Evolutionary conservation across 805 yeast species (phyloP), one percentile per base, ranked within the genome.

Genomic region (Suhomyces sp.): DNA sequence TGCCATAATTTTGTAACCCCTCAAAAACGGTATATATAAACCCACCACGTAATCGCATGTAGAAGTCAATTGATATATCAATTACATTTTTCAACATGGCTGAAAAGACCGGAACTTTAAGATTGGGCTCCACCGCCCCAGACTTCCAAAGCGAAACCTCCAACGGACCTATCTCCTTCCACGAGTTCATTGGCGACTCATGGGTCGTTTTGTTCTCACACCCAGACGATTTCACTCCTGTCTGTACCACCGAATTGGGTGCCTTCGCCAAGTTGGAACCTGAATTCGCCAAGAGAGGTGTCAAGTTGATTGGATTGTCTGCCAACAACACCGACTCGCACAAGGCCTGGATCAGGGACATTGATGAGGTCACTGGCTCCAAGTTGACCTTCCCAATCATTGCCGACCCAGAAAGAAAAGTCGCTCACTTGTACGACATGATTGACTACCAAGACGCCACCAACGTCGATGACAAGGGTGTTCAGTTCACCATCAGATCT

Each of bases 191-290:
- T 62, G 93, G 93, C 47, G 84, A 87, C 73, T 81, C 86, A 46
- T 91, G 97, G 97, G 85, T 86, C 47, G 85, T 91, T 49, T 78
- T 91, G 66, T 91, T 91, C 76, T 88, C 96, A 24, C 97, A 91
- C 73, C 97, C 97, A 57, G 97, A 91, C 52, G 97, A 91, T 72
- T 92, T 90, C 80, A 91, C 97, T 17, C 97, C 97, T 47, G 97
- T 91, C 52, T 91, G 97, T 74, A 92, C 97, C 66, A 91, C 97
- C 53, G 97, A 91, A 78, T 81, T 91, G 67, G 97, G 97, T 61
- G 97, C 96, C 19, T 92, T 91, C 65, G 91, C 97, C 58, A 82
- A 85, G 64, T 82, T 90, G 74, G 88, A 90, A 77, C 90, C 91
- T 51, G 97, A 91, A 72, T 91, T 91, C 65, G 84, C 86, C 67